phyloP scores from a whole-genome alignment of 805 yeast genomes.

The Cyberlindnera galapagoensis region DNA sequence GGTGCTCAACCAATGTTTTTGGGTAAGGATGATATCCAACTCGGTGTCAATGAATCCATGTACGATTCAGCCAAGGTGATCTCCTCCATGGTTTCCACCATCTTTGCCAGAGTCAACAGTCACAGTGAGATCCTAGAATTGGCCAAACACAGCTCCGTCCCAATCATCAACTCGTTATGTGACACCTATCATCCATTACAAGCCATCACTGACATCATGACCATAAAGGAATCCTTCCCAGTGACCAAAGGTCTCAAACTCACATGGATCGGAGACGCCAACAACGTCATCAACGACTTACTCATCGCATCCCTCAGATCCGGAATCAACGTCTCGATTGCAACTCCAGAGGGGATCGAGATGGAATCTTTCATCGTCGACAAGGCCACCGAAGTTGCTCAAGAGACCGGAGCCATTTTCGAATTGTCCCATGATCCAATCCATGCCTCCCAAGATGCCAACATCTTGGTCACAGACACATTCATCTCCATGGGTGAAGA shows the following conservation, averaged over 20 bases:
- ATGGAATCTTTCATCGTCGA: conserved; percentile 49
- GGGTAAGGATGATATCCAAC: conserved; percentile 93
- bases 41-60: conserved; percentile 90
- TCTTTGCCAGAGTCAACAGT: conserved; percentile 90
- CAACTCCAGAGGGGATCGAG: conserved; percentile 74
- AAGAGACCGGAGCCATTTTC: conserved; percentile 44
- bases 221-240: conserved; percentile 75
- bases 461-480: conserved; percentile 90
- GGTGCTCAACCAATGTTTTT: conserved; percentile 96
- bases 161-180: conserved; percentile 89
- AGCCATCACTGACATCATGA: conserved; percentile 85
- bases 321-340: conserved; percentile 77
- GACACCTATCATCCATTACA: conserved; percentile 93
- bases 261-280: conserved; percentile 96
- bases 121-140: conserved; percentile 79
- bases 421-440: conserved; percentile 65
- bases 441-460: conserved; percentile 67
- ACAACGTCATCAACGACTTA: conserved; percentile 91
- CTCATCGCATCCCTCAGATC: conserved; percentile 79
- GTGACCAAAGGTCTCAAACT: conserved; percentile 56
- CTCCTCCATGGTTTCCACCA: conserved; percentile 93
- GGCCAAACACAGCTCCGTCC: conserved; percentile 75
- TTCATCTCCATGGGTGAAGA: conserved; percentile 99
- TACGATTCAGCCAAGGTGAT: conserved; percentile 86
- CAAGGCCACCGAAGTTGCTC: conserved; percentile 48